These are phyloP conservation scores for Tylopilus intermedius DNA, from an alignment of 768 basidiomycete genomes.

Conservation along the genomic window DNA sequence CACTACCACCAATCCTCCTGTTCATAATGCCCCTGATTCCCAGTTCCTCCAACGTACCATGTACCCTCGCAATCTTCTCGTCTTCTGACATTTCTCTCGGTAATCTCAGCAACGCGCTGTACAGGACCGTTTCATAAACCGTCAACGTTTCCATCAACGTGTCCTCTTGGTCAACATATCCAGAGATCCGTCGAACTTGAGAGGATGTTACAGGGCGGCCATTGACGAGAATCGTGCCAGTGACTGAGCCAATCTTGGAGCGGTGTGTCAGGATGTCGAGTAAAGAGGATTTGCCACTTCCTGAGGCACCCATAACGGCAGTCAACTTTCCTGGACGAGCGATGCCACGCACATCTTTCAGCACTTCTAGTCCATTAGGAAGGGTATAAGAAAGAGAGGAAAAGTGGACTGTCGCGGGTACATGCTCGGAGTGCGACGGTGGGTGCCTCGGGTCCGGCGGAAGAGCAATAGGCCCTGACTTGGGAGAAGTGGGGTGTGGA, in stretches of 20 bases:
- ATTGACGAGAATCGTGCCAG: conserved; percentile 77
- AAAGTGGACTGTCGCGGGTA: conserved; percentile 93
- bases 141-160: conserved; percentile 95
- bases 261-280: conserved; percentile 94
- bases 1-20: conserved; percentile 82
- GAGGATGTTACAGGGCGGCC: conserved; percentile 69
- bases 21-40: conserved; percentile 91
- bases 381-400: conserved; percentile 77
- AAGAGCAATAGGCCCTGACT: conserved; percentile 73
- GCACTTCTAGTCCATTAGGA: conserved; percentile 52
- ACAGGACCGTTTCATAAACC: conserved; percentile 95
- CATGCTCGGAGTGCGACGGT: conserved; percentile 70
- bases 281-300: conserved; percentile 93
- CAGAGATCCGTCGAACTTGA: conserved; percentile 81
- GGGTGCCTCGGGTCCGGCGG: conserved; percentile 66
- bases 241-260: conserved; percentile 72
- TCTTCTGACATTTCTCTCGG: conserved; percentile 93
- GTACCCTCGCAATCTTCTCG: conserved; percentile 90
- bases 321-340: conserved; percentile 87
- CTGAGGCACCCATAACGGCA: conserved; percentile 96
- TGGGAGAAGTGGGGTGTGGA: conserved; percentile 36
- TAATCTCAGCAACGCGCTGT: conserved; percentile 83
- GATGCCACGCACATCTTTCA: conserved; percentile 77
- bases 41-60: conserved; percentile 95
- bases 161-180: conserved; percentile 98